Conservation (phyloP, 768 basidiomycete genomes). For the Dioszegia hungarica region DNA sequence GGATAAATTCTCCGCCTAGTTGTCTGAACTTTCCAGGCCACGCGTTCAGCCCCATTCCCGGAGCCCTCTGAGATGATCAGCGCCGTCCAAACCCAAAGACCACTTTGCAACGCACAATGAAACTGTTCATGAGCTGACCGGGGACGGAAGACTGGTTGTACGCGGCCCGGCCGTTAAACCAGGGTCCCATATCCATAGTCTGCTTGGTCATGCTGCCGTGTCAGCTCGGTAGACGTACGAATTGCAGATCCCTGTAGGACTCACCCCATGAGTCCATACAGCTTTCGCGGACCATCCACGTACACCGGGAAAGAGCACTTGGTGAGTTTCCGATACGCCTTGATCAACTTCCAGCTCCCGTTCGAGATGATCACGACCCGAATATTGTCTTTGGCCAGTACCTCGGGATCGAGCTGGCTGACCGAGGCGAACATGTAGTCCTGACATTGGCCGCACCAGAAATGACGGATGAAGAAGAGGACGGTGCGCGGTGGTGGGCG, state of each 20-base stretch:
- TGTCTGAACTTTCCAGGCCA: constrained; percentile 46
- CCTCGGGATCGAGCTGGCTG: constrained; percentile 34
- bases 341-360: constrained; percentile 49
- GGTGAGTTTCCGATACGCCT: constrained; percentile 45
- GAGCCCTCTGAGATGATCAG: constrained; percentile 33
- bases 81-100: no score
- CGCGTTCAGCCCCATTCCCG: constrained; percentile 38
- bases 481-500: constrained; percentile 30
- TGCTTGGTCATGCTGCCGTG: constrained; percentile 40
- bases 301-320: constrained; percentile 48
- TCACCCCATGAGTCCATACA: constrained; percentile 47
- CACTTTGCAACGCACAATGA: constrained; percentile 33
- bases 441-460: constrained; percentile 50
- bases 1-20: constrained; percentile 49
- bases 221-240: not conserved
- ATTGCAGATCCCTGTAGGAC: not conserved
- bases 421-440: constrained; percentile 46
- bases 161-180: constrained; percentile 34
- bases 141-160: constrained; percentile 44
- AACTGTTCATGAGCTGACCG: constrained; percentile 37
- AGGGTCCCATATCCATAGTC: constrained; percentile 44
- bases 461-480: constrained; percentile 48
- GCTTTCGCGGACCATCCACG: constrained; percentile 40
- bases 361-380: constrained; percentile 43
- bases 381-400: constrained; percentile 36